Conservation (phyloP, 345 rosid genomes). For the Linum tenue region DNA sequence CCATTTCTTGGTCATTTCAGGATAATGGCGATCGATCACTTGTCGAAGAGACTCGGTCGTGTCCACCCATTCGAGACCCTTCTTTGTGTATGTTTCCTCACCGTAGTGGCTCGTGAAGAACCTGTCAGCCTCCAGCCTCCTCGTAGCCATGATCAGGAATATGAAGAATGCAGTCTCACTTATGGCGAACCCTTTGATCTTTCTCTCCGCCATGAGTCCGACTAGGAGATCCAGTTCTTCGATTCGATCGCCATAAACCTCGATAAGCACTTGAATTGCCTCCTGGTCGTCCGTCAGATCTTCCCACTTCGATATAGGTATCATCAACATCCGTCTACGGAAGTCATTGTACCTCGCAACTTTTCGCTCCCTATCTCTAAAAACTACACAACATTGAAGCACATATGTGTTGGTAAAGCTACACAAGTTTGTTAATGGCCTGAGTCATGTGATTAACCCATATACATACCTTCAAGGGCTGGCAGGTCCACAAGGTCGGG, state of each 20-base stretch:
- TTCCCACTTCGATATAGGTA: slow-evolving; percentile 51
- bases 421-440: no score
- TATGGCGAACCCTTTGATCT: slow-evolving; percentile 54
- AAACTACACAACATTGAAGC: slow-evolving; percentile 17
- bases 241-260: slow-evolving; percentile 44
- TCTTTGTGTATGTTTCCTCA: slow-evolving; percentile 39
- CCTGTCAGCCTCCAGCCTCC: slow-evolving; percentile 55
- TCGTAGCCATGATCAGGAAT: slow-evolving; percentile 46
- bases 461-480: slow-evolving; percentile 39
- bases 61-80: slow-evolving; percentile 53
- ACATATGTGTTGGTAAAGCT: no score
- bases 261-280: slow-evolving; percentile 25
- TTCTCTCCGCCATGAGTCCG: slow-evolving; percentile 61
- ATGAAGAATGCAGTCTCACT: slow-evolving; percentile 53
- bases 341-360: slow-evolving; percentile 50
- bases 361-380: slow-evolving; percentile 56
- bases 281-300: slow-evolving; percentile 47
- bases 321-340: slow-evolving; percentile 31
- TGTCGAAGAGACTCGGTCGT: slow-evolving; percentile 39
- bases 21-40: slow-evolving; percentile 47
- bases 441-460: no score
- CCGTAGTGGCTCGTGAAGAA: slow-evolving; percentile 49
- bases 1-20: slow-evolving; percentile 38
- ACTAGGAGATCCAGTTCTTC: slow-evolving; percentile 48
- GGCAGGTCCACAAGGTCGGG: slow-evolving; percentile 40